phyloP scores from a whole-genome alignment of 2,329 filamentous ascomycete species.

The Neopestalotiopsis rosae region DNA sequence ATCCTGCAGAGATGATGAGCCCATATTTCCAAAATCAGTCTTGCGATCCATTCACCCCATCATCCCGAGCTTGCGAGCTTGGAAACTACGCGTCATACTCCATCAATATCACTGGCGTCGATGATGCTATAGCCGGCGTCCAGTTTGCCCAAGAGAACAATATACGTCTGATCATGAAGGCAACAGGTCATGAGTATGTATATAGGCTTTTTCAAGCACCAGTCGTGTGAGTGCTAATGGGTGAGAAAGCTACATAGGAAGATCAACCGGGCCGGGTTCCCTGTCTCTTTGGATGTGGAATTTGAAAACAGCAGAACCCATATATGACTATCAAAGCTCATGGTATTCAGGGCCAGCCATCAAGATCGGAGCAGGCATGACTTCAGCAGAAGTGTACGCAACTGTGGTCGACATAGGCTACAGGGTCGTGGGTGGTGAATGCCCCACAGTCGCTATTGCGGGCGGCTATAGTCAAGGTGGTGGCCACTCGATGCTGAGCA shows the following conservation, averaged over 20 bases:
- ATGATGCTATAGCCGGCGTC: conserved; percentile 33
- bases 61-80: conserved; percentile 44
- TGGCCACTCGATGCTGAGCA: conserved; percentile 54
- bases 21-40: conserved; percentile 39
- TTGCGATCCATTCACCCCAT: conserved; percentile 44
- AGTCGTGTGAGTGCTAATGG: background rate
- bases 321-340: conserved; percentile 31
- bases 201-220: background rate
- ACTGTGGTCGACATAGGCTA: conserved; percentile 43
- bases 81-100: conserved; percentile 49
- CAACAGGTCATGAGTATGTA: conserved; percentile 27
- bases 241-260: conserved; percentile 36
- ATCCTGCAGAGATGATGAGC: conserved; percentile 19
- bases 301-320: conserved; percentile 37
- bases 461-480: conserved; percentile 62
- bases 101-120: conserved; percentile 37
- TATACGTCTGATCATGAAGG: conserved; percentile 24
- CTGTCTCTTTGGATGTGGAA: conserved; percentile 46
- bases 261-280: conserved; percentile 40
- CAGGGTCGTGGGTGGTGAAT: conserved; percentile 52
- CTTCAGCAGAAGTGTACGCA: conserved; percentile 44
- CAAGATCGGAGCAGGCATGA: conserved; percentile 54
- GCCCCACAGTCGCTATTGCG: conserved; percentile 54
- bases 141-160: conserved; percentile 24
- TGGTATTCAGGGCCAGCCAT: conserved; percentile 51